Conservation (phyloP, 208 protist species). For the Naegleria lovaniensis region DNA sequence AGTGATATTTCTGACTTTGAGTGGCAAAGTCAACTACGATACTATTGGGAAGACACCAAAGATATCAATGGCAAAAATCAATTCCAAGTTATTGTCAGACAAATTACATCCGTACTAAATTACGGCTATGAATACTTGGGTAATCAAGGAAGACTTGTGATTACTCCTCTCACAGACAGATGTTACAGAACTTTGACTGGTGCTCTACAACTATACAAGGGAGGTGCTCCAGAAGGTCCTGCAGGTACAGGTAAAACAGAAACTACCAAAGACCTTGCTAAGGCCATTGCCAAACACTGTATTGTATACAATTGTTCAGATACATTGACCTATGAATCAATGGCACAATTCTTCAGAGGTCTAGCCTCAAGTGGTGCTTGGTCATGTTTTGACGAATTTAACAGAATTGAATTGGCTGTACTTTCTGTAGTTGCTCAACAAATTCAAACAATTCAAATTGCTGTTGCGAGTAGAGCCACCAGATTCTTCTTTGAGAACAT, state of each 20-base stretch:
- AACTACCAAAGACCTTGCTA: constrained; percentile 93
- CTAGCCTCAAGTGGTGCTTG: constrained; percentile 82
- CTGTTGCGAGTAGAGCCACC: constrained; percentile 41
- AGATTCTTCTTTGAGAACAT: constrained; percentile 89
- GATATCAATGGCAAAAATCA: not conserved
- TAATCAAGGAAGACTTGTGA: constrained; percentile 86
- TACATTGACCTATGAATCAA: constrained; percentile 85
- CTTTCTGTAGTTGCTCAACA: constrained; percentile 96
- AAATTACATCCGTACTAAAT: constrained; percentile 78
- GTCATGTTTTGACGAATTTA: constrained; percentile 96
- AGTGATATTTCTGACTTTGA: constrained; percentile 82
- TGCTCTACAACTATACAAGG: constrained; percentile 90
- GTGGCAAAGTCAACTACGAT: constrained; percentile 89
- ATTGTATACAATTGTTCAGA: constrained; percentile 98
- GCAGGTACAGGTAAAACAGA: constrained; percentile 96
- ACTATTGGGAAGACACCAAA: constrained; percentile 78
- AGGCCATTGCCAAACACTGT: constrained; percentile 86
- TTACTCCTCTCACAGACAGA: constrained; percentile 89
- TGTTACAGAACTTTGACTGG: constrained; percentile 90
- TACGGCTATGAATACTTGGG: constrained; percentile 96
- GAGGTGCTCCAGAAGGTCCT: constrained; percentile 90
- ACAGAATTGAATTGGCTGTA: constrained; percentile 92
- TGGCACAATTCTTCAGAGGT: constrained; percentile 92
- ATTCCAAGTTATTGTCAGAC: constrained; percentile 65
- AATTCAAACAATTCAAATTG: constrained; percentile 75